Evolutionary conservation across 768 basidiomycete genomes (phyloP).

Genomic region (Russula olivacea): DNA sequence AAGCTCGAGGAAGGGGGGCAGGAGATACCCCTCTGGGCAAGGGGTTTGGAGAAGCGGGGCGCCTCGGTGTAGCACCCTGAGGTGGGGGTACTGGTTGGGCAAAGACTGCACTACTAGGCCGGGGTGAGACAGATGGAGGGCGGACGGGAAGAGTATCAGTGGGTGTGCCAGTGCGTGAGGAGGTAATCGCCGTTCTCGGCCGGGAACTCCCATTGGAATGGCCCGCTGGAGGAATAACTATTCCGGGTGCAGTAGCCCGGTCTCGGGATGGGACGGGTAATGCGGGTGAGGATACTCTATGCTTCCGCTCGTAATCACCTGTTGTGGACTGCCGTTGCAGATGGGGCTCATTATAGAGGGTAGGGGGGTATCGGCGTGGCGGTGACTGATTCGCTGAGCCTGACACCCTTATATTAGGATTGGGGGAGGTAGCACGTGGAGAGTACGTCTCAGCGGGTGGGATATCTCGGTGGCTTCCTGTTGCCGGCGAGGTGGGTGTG

Average conservation of each 20-base stretch:
- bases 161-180: background rate
- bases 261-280: slow-evolving; percentile 11
- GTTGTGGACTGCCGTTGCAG: slow-evolving; percentile 8
- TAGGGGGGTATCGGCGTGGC: slow-evolving; percentile 16
- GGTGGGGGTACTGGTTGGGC: slow-evolving; percentile 1
- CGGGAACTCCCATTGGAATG: background rate
- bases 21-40: slow-evolving; percentile 16
- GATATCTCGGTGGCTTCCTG: background rate
- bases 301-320: background rate
- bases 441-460: background rate
- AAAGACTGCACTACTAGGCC: slow-evolving; percentile 9
- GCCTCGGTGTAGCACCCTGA: slow-evolving; percentile 8
- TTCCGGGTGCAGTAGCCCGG: slow-evolving; percentile 2
- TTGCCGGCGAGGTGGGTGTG: background rate
- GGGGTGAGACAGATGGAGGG: slow-evolving; percentile 17
- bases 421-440: background rate
- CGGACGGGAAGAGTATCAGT: slow-evolving; percentile 16
- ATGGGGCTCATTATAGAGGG: slow-evolving; percentile 16
- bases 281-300: slow-evolving; percentile 2
- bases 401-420: background rate
- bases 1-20: slow-evolving; percentile 16
- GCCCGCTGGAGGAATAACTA: background rate
- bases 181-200: background rate
- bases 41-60: slow-evolving; percentile 13
- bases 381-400: background rate